Conservation (phyloP, 208 protist genomes). For the Trichomonas tenax region DNA sequence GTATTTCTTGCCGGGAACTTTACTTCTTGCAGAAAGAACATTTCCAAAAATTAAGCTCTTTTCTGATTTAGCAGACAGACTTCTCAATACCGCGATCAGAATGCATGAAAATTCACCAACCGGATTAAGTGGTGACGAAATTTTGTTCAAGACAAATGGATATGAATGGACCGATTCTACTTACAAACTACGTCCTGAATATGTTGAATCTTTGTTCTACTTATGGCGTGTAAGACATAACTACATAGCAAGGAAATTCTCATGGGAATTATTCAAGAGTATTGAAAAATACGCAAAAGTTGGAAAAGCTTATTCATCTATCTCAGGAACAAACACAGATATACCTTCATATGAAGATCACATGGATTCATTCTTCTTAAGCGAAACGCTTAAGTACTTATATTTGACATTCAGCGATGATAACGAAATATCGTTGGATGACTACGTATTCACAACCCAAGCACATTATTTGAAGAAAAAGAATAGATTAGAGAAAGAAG, state of each 20-base stretch:
- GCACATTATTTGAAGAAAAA: constrained; percentile 33
- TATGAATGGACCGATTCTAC: neutral
- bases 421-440: constrained; percentile 35
- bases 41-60: neutral
- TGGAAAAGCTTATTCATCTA: constrained; percentile 45
- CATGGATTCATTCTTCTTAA: constrained; percentile 74
- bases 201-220: constrained; percentile 34
- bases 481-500: no score
- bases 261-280: constrained; percentile 48
- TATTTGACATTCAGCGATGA: constrained; percentile 62
- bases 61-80: neutral
- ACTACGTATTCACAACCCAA: constrained; percentile 52
- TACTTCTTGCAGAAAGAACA: neutral
- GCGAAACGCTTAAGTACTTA: constrained; percentile 83
- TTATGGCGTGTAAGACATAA: constrained; percentile 29
- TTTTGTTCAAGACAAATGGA: neutral
- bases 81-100: neutral
- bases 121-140: neutral
- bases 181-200: constrained; percentile 34
- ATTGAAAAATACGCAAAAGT: constrained; percentile 47
- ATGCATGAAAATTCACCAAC: neutral
- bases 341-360: constrained; percentile 42
- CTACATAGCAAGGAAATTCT: constrained; percentile 46
- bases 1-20: neutral
- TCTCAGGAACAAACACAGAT: constrained; percentile 30